Evolutionary conservation across 305 asterid genomes (phyloP), one percentile per base, ranked within the genome.

Genomic region (Coffea humblotiana): DNA sequence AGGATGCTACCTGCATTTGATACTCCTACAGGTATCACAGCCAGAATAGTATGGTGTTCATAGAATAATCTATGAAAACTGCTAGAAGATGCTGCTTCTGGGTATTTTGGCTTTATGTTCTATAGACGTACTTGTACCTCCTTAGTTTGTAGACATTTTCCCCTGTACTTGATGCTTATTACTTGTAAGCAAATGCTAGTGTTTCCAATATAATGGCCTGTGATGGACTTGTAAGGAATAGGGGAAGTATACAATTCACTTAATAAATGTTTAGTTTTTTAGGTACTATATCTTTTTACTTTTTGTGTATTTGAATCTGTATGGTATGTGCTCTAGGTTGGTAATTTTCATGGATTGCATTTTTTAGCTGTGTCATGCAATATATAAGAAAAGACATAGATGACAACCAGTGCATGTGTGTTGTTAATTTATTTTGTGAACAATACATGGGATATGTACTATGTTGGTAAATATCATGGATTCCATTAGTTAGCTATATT

Each of bases 1-100:
- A 92, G 99, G 84, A 88, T 95, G 92, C 86, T 95, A 83, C 97
- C 99, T 83, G 98, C 99, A 56, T 95, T 95, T 87, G 99, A 95
- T 87, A 95, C 99, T 82, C 99, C 99, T 63, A 92, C 99, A 85
- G 98, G 99, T 95, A 87, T 69, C 78, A 49, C 29, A 47, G 1
- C 48, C 77, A 69, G 27, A 51, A 49, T 73, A 65, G 51, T n/a
- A 63, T 58, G 72, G 58, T 72, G 19, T 13, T 76, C 74, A 11
- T 19, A 54, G 52, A 56, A 6, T 12, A 15, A 37, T 61, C 32
- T 49, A 27, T 64, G 9, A 27, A 76, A 52, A 52, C 48, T 71
- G 10, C 10, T 32, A 25, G 29, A n/a, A 19, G 16, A 40, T 25
- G 29, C 48, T 61, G 72, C 60, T 43, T 75, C 14, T 56, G 32